Evolutionary conservation across 2,329 filamentous ascomycete genomes (phyloP).

Genomic region (Nemania diffusa): DNA sequence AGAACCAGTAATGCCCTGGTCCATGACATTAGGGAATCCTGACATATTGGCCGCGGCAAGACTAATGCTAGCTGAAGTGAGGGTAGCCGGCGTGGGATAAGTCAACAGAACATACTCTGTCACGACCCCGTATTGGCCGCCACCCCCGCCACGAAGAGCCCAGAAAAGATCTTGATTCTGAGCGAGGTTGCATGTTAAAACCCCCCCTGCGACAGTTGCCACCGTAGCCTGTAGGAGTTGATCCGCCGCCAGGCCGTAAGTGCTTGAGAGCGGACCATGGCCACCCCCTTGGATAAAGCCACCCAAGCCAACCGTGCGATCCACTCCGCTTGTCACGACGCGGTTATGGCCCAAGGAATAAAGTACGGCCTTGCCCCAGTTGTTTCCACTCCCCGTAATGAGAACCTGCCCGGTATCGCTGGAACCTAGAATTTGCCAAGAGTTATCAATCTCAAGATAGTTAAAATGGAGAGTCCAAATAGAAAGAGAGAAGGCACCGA

Average conservation of each 20-base stretch:
- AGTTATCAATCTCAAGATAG: neutral
- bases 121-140: conserved; percentile 61
- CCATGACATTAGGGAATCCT: conserved; percentile 3
- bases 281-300: conserved; percentile 61
- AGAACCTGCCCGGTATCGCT: neutral
- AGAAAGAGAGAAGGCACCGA: conserved; percentile 3
- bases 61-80: neutral
- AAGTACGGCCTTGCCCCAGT: neutral
- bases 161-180: conserved; percentile 63
- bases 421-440: neutral
- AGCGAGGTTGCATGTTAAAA: conserved; percentile 52
- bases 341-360: neutral
- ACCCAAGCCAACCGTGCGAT: conserved; percentile 10
- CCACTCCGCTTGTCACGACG: conserved; percentile 1
- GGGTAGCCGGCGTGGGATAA: neutral
- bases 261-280: conserved; percentile 52
- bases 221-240: conserved; percentile 49
- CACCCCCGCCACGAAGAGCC: conserved; percentile 62
- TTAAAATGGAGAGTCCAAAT: conserved; percentile 8
- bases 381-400: conserved; percentile 3
- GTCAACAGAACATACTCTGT: neutral
- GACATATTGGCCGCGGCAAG: conserved; percentile 1
- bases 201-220: conserved; percentile 31
- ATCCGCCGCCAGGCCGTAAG: conserved; percentile 59
- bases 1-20: neutral